Percentiles rank a stretch among this genome's conserved stretches.
These are phyloP conservation scores for Aspergillus bombycis DNA, from an alignment of 2,329 filamentous ascomycete genomes.

Conservation along the genomic window DNA sequence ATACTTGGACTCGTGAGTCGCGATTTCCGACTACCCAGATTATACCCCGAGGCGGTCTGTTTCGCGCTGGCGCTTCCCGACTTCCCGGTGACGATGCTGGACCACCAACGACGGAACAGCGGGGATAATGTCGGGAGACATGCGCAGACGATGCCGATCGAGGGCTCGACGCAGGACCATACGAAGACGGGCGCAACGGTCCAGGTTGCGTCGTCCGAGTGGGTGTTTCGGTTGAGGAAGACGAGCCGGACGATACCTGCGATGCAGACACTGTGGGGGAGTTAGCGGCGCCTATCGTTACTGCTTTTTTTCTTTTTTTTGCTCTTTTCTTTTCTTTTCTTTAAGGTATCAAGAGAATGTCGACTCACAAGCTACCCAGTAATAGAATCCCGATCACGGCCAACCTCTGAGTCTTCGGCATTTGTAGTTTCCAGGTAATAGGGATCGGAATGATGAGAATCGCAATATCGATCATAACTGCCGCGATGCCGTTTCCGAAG, in stretches of 20 bases:
- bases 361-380: constrained; percentile 3
- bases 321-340: neutral
- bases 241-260: constrained; percentile 5
- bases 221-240: neutral
- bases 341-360: neutral
- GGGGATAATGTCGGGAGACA: constrained; percentile 1
- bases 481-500: constrained; percentile 1
- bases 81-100: neutral
- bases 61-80: neutral
- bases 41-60: neutral
- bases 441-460: constrained; percentile 5
- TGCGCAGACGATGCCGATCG: constrained; percentile 1
- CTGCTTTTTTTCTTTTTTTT: neutral
- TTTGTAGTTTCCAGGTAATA: constrained; percentile 2
- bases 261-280: neutral
- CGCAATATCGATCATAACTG: neutral
- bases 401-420: neutral
- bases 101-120: constrained; percentile 6
- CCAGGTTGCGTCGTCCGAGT: constrained; percentile 1
- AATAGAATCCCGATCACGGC: neutral
- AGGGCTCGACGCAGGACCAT: constrained; percentile 9
- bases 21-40: neutral
- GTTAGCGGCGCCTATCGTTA: neutral
- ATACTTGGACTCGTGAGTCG: neutral
- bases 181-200: constrained; percentile 2